Evolutionary conservation across 2,329 filamentous ascomycete genomes (phyloP), one percentile per base, ranked within the genome.

Genomic region (Escovopsis sp.): DNA sequence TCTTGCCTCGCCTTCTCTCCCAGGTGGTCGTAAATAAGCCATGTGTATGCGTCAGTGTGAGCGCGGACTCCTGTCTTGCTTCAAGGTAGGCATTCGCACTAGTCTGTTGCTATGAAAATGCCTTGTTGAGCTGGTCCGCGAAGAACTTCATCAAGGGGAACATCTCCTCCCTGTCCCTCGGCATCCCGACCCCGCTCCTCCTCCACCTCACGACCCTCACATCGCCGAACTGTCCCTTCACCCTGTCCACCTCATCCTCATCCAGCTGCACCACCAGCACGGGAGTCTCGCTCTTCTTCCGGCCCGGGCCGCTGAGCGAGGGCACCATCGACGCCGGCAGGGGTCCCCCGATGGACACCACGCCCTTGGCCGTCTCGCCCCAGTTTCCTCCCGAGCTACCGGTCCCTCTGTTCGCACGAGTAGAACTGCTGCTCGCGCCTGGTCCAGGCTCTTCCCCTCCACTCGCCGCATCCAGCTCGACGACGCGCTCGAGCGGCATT

Each of bases 71-170:
- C n/a, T n/a, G n/a, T n/a, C n/a, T n/a, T n/a, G n/a, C n/a, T n/a
- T n/a, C n/a, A n/a, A n/a, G n/a, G n/a, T n/a, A n/a, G n/a, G n/a
- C n/a, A n/a, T n/a, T n/a, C n/a, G n/a, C n/a, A n/a, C n/a, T n/a
- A n/a, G n/a, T n/a, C n/a, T n/a, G n/a, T n/a, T n/a, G n/a, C n/a
- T n/a, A n/a, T 27, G 23, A 21, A 15, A 25, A 17, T 12, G 16
- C 18, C 5, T 35, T 32, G 21, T 40, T 48, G 14, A 90, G 55
- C 48, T 78, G 68, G 34, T 78, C 68, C 0, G 78, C 77, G 47
- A 86, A 70, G 47, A 79, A 94, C 49, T 79, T 73, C 85, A 94
- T 94, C 40, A 94, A 70, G 1, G 87, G 86, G 48, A 87, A 51
- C 69, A 92, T 87, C 65, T 96, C 87, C 10, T 92, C 85, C 35